A percentile compares a stretch with the other conserved stretches of the same genome.
phyloP scores from a whole-genome alignment of 805 yeast genomes.

The Spathaspora gorwiae region DNA sequence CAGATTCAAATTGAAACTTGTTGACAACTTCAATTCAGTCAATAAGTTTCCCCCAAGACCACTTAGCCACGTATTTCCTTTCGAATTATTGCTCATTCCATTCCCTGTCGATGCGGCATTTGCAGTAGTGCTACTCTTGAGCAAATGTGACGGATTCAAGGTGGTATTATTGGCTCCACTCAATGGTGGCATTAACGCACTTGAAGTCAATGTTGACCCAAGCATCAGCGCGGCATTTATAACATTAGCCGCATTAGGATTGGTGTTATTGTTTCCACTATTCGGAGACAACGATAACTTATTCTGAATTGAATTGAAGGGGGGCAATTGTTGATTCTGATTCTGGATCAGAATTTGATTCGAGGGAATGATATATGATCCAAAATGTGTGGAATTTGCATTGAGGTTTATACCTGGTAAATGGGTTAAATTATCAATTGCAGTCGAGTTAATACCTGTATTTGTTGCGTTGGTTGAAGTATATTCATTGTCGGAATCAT shows the following conservation, averaged over 20 bases:
- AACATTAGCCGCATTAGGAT: background rate
- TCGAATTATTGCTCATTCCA: background rate
- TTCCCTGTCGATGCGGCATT: background rate
- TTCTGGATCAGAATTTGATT: slow-evolving; percentile 20
- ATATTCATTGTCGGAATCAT: slow-evolving; percentile 7
- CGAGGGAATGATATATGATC: slow-evolving; percentile 8
- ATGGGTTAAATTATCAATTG: slow-evolving; percentile 11
- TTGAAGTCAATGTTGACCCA: background rate
- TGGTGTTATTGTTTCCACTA: background rate
- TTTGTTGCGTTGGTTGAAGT: background rate
- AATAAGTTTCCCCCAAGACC: background rate
- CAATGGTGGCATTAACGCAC: background rate
- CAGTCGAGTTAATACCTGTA: background rate
- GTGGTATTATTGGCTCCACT: background rate
- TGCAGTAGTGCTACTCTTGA: background rate
- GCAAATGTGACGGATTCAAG: slow-evolving; percentile 1
- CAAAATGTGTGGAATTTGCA: background rate
- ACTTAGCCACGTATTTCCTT: too few relatives aligned
- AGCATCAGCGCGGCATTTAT: background rate
- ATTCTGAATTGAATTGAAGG: slow-evolving; percentile 33
- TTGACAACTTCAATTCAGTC: slow-evolving; percentile 1
- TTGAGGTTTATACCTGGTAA: slow-evolving; percentile 11
- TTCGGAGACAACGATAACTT: slow-evolving; percentile 26
- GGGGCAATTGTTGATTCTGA: slow-evolving; percentile 30
- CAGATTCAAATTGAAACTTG: slow-evolving; percentile 1